Evolutionary conservation across 2,329 filamentous ascomycete genomes (phyloP), one percentile per base, ranked within the genome.

Genomic region (Exserohilum rostratum): DNA sequence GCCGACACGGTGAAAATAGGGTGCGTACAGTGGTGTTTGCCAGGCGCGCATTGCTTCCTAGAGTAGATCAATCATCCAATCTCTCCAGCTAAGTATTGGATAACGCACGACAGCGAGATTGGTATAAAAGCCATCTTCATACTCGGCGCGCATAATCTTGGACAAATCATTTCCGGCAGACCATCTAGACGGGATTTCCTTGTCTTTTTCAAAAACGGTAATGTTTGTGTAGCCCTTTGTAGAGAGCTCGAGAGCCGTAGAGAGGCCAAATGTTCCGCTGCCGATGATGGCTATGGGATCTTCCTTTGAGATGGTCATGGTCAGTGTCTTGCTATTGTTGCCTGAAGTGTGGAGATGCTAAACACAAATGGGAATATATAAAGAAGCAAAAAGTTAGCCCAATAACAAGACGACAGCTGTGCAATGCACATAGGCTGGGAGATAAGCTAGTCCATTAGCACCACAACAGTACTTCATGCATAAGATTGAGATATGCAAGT

Each of bases 121-220:
- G 0, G 77, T 74, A 1, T 66, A 43, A 60, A 70, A 48, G 70
- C 7, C 22, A 7, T 59, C 58, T 60, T 68, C 22, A 57, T 68
- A 55, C 48, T 73, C 6, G 31, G 3, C 82, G 2, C 84, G 78
- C 31, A 87, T 76, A 50, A 87, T 86, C 68, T 87, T 87, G 67
- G 87, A 87, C 22, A 87, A 65, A 58, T 87, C 83, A 54, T 85
- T 84, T 17, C n/a, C 84, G 0, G 83, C 85, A 0, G 85, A 85
- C 62, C 70, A 79, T 4, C 72, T 71, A 1, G 82, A 80, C 0
- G 83, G 83, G 2, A 81, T 77, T 9, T 74, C 69, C 10, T 60
- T 58, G 35, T 69, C 70, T 29, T 62, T 65, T 44, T 72, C 69
- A 27, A 71, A 68, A 15, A 71, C 63, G n/a, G 65, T 69, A 25